phyloP scores from a whole-genome alignment of 2,329 filamentous ascomycete species.

The Curvularia sp. region DNA sequence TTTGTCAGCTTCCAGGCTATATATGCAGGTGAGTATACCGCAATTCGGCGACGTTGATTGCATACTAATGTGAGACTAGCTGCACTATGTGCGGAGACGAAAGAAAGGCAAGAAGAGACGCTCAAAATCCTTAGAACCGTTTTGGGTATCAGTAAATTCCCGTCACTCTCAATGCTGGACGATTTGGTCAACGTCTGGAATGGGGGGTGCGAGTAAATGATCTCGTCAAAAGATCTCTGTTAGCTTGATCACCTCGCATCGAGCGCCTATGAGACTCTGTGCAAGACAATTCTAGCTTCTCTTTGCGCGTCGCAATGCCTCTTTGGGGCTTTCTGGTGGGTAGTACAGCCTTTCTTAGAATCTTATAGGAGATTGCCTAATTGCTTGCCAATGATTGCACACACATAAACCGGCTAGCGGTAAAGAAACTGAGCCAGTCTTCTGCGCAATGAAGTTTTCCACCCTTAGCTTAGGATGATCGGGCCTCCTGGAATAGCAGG shows the following conservation, averaged over 20 bases:
- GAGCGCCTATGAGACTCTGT: conserved; percentile 8
- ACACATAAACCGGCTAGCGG: neutral
- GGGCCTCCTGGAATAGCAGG: no score
- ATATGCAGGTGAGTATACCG: conserved; percentile 36
- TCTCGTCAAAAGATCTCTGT: neutral
- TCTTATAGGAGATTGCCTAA: neutral
- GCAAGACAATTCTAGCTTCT: neutral
- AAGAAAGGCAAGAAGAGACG: conserved; percentile 29
- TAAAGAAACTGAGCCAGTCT: neutral
- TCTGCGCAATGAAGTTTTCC: no score
- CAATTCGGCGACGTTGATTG: neutral
- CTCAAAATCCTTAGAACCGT: conserved; percentile 27
- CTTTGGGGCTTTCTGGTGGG: neutral
- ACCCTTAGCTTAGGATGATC: no score
- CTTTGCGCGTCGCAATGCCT: conserved; percentile 2
- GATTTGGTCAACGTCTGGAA: conserved; percentile 40
- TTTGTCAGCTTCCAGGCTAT: conserved; percentile 43
- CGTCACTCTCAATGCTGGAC: conserved; percentile 34
- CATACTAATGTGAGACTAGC: conserved; percentile 16
- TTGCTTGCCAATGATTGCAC: neutral
- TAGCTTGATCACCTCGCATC: conserved; percentile 8
- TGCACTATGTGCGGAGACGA: conserved; percentile 31
- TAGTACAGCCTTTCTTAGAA: neutral
- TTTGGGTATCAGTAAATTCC: conserved; percentile 37
- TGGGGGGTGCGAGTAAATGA: conserved; percentile 40